Conservation (phyloP, 495 filamentous ascomycete genomes). For the Glarea lozoyensis region DNA sequence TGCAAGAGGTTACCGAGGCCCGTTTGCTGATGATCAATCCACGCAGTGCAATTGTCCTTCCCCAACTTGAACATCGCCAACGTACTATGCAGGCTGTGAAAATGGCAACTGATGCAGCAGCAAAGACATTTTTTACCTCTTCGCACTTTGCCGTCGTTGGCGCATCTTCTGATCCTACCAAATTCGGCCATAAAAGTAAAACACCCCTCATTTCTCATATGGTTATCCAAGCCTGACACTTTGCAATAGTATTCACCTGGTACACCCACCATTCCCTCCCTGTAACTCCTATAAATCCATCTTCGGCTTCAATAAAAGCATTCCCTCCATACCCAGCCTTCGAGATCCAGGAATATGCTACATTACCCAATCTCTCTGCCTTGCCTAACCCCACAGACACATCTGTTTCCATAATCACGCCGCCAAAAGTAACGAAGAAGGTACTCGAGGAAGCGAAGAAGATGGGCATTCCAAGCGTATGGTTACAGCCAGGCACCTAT, state of each 20-base stretch:
- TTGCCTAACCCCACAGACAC: slow-evolving; percentile 61
- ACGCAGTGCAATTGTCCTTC: too few species aligned
- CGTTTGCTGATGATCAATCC: too few species aligned
- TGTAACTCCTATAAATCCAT: slow-evolving; percentile 77
- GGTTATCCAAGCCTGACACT: background rate
- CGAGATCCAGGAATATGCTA: slow-evolving; percentile 43
- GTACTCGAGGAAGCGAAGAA: slow-evolving; percentile 72
- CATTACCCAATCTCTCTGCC: slow-evolving; percentile 52
- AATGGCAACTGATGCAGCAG: slow-evolving; percentile 47
- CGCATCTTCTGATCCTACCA: slow-evolving; percentile 70
- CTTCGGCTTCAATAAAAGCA: slow-evolving; percentile 47
- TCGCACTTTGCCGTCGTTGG: slow-evolving; percentile 84
- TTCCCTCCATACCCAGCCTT: slow-evolving; percentile 27
- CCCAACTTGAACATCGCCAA: too few species aligned
- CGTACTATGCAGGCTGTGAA: too few species aligned
- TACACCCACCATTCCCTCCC: slow-evolving; percentile 70
- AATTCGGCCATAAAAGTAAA: slow-evolving; percentile 92
- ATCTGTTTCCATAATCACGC: slow-evolving; percentile 80
- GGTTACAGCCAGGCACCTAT: slow-evolving; percentile 87
- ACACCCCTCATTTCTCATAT: background rate
- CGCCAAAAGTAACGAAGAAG: slow-evolving; percentile 58
- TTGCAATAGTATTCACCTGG: slow-evolving; percentile 71
- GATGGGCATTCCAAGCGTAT: slow-evolving; percentile 71
- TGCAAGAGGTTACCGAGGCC: too few species aligned
- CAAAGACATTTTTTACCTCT: slow-evolving; percentile 74